Conservation (phyloP, 495 filamentous ascomycete genomes). For the Amphirosellinia nigrospora region DNA sequence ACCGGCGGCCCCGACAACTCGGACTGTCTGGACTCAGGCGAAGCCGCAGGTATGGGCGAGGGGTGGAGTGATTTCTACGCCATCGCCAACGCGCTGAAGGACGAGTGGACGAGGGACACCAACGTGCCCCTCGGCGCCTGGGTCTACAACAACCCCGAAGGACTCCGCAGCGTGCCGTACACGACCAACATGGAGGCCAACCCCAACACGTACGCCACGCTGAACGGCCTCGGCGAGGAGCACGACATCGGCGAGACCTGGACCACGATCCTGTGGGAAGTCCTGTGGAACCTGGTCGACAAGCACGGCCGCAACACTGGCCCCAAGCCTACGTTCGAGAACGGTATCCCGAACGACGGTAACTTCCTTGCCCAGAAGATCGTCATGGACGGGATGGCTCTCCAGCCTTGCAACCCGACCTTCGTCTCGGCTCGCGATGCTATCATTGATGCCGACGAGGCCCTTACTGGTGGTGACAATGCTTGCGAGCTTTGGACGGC, state of each 20-base stretch:
- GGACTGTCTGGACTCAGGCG: slow-evolving; percentile 42
- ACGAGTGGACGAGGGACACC: slow-evolving; percentile 40
- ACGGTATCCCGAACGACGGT: slow-evolving; percentile 46
- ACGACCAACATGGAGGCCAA: slow-evolving; percentile 45
- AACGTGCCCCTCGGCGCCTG: slow-evolving; percentile 44
- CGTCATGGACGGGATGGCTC: slow-evolving; percentile 52
- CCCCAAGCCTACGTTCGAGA: slow-evolving; percentile 41
- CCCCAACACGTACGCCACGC: slow-evolving; percentile 42
- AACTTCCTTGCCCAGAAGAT: slow-evolving; percentile 53
- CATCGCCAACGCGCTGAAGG: slow-evolving; percentile 46
- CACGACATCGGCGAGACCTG: slow-evolving; percentile 51
- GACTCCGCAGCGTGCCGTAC: slow-evolving; percentile 48
- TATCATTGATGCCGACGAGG: slow-evolving; percentile 50
- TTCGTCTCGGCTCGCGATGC: slow-evolving; percentile 51
- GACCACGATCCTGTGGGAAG: slow-evolving; percentile 51
- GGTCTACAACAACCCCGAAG: slow-evolving; percentile 37
- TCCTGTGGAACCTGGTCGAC: slow-evolving; percentile 52
- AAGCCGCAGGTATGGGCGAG: slow-evolving; percentile 54
- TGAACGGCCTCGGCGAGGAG: slow-evolving; percentile 36
- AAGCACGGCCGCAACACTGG: slow-evolving; percentile 47
- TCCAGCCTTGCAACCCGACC: slow-evolving; percentile 53
- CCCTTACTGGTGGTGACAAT: slow-evolving; percentile 49
- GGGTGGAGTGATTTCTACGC: slow-evolving; percentile 56
- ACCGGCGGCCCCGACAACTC: slow-evolving; percentile 48
- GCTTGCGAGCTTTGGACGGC: slow-evolving; percentile 49